Conservation (phyloP, 1,284 basidiomycete species). For the Cryptococcus sp. region DNA sequence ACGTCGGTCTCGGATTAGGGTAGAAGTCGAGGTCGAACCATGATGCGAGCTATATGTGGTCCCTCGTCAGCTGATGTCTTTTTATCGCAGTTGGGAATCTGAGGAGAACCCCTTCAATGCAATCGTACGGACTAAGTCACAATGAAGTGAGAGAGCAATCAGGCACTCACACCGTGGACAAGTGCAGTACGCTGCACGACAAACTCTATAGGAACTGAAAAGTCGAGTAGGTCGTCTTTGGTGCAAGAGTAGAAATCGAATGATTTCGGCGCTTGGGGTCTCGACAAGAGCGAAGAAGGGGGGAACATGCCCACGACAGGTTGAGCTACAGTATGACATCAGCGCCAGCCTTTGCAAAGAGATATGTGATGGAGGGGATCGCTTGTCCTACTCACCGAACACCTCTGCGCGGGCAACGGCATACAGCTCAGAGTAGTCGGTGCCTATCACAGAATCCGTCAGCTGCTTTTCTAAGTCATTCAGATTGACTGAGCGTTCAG, state of each 20-base stretch:
- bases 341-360: too few species aligned
- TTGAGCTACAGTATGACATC: slow-evolving; percentile 34
- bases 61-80: not conserved
- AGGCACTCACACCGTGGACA: slow-evolving; percentile 45
- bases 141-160: not conserved
- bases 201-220: slow-evolving; percentile 49
- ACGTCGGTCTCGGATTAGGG: slow-evolving; percentile 21
- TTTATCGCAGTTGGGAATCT: not conserved
- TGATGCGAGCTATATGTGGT: slow-evolving; percentile 43
- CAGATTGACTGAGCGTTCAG: too few species aligned
- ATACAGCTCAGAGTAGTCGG: slow-evolving; percentile 50
- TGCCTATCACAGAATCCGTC: slow-evolving; percentile 21
- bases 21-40: slow-evolving; percentile 53
- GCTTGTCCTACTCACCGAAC: slow-evolving; percentile 34
- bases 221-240: slow-evolving; percentile 48
- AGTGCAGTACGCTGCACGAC: slow-evolving; percentile 47
- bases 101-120: not conserved
- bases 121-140: not conserved
- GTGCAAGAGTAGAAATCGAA: slow-evolving; percentile 53
- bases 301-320: slow-evolving; percentile 55
- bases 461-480: too few species aligned
- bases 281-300: slow-evolving; percentile 45
- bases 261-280: slow-evolving; percentile 40
- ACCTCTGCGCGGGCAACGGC: slow-evolving; percentile 45
- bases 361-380: not conserved